A percentile compares a stretch with the other conserved stretches of the same genome.
phyloP scores from a whole-genome alignment of 164 flowering plant species.

The Vitis rotundifolia region DNA sequence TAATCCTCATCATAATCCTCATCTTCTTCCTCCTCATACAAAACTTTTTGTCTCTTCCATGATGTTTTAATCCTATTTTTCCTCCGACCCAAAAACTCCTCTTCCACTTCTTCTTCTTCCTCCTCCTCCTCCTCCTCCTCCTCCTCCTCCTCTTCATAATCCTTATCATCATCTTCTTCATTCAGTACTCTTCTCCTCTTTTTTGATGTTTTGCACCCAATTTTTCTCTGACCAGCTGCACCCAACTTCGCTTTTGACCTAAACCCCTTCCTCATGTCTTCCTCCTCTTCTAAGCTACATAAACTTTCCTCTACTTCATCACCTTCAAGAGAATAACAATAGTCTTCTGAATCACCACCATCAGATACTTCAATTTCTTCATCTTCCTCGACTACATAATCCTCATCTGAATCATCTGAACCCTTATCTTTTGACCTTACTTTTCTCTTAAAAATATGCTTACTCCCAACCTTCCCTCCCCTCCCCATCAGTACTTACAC shows the following conservation, averaged over 20 bases:
- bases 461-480: slow-evolving; percentile 42
- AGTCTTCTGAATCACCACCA: slow-evolving; percentile 38
- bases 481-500: slow-evolving; percentile 48
- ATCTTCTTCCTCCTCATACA: slow-evolving; percentile 28
- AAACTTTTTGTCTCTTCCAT: slow-evolving; percentile 24
- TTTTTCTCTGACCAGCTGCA: neutral
- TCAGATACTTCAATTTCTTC: slow-evolving; percentile 44
- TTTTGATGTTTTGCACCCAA: too few species aligned
- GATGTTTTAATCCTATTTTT: slow-evolving; percentile 19
- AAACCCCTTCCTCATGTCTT: slow-evolving; percentile 28
- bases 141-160: slow-evolving; percentile 2
- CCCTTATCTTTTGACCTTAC: slow-evolving; percentile 23
- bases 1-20: slow-evolving; percentile 33
- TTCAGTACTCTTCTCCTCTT: too few species aligned
- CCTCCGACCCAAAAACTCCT: slow-evolving; percentile 12
- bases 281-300: slow-evolving; percentile 31
- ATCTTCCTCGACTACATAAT: slow-evolving; percentile 62
- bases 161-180: too few species aligned
- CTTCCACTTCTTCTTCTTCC: slow-evolving; percentile 10
- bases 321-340: slow-evolving; percentile 35
- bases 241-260: slow-evolving; percentile 21
- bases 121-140: slow-evolving; percentile 3
- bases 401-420: slow-evolving; percentile 92
- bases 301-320: slow-evolving; percentile 48
- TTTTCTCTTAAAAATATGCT: slow-evolving; percentile 32